Base-by-base conservation (phyloP, 139 green algal species). In the Auxenochlorella pyrenoidosa region DNA sequence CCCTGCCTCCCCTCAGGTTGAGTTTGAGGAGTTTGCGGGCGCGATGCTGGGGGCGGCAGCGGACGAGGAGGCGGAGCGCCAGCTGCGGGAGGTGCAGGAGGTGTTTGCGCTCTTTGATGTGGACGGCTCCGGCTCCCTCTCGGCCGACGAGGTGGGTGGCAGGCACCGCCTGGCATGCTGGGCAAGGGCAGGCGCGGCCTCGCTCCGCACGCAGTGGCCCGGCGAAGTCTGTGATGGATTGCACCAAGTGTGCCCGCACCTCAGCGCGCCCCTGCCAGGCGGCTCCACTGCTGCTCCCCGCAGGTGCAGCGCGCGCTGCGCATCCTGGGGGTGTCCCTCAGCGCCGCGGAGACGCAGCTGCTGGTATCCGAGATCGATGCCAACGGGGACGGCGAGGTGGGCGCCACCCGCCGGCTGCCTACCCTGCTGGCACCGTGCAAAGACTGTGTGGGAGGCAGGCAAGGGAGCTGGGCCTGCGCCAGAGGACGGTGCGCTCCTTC, bases 21-120 rank as follows among this genome's bases (percentile, higher is more conserved):
- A 75, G 22, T 85, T 75, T 41, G 60, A 85, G 15, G 80, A 85
- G 80, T 85, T 85, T 65, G 63, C 28, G 16, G 63, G 63, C 1
- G 80, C 80, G 16, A 75, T 85, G 80, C 22, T 70, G 59, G 60
- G 60, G 40, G 60, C 75, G 28, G 40, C 28, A n/a, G 40, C 59
- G 15, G 80, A 85, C 8, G 80, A 85, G 28, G 80, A 85, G 80
- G 59, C 63, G 0, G 80, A 47, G 32, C 60, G 40, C 30, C 80
- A 85, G 80, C 80, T 85, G 40, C 80, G 44, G 3, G 80, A 85
- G 40, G 36, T 85, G 28, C 80, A 85, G 80, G 80, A 85, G 15
- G 80, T 85, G 58, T 85, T 85, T 34, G 51, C 63, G 12, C 41
- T 85, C 15, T 85, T 85, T 34, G 80, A 85, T n/a, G 41, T 60